These are phyloP conservation scores for Ustulina deusta DNA, from an alignment of 2,329 filamentous ascomycete genomes.

Conservation along the genomic window DNA sequence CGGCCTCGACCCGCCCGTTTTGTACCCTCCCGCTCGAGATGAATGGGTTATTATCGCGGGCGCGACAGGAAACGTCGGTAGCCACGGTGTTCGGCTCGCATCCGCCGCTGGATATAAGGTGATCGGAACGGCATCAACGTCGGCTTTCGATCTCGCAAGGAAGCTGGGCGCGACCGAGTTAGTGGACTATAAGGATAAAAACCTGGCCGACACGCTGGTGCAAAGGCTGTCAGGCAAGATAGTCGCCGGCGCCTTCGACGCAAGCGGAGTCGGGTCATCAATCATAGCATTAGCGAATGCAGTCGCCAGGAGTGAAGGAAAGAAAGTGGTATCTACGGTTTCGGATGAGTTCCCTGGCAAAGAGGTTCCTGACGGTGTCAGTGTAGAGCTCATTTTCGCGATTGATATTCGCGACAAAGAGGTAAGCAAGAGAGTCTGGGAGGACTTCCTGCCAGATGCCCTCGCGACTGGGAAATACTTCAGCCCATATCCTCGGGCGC, in stretches of 20 bases:
- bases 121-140: conserved; percentile 54
- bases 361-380: conserved; percentile 11
- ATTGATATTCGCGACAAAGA: conserved; percentile 33
- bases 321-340: conserved; percentile 25
- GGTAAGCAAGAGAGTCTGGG: conserved; percentile 33
- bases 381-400: conserved; percentile 19
- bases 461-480: conserved; percentile 32
- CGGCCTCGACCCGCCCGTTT: conserved; percentile 39
- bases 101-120: conserved; percentile 58
- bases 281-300: conserved; percentile 18
- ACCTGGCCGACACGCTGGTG: conserved; percentile 47
- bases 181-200: conserved; percentile 54
- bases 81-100: conserved; percentile 59
- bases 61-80: conserved; percentile 60
- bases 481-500: conserved; percentile 28
- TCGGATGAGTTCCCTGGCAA: conserved; percentile 13
- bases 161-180: conserved; percentile 54
- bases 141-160: conserved; percentile 55
- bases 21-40: conserved; percentile 27
- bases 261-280: conserved; percentile 12
- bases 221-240: conserved; percentile 30
- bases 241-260: conserved; percentile 37
- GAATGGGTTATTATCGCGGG: conserved; percentile 52
- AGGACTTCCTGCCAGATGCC: conserved; percentile 34
- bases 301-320: conserved; percentile 26